These are phyloP conservation scores for Cryphonectria nitschkei DNA, from an alignment of 2,329 filamentous ascomycete genomes.

Conservation along the genomic window DNA sequence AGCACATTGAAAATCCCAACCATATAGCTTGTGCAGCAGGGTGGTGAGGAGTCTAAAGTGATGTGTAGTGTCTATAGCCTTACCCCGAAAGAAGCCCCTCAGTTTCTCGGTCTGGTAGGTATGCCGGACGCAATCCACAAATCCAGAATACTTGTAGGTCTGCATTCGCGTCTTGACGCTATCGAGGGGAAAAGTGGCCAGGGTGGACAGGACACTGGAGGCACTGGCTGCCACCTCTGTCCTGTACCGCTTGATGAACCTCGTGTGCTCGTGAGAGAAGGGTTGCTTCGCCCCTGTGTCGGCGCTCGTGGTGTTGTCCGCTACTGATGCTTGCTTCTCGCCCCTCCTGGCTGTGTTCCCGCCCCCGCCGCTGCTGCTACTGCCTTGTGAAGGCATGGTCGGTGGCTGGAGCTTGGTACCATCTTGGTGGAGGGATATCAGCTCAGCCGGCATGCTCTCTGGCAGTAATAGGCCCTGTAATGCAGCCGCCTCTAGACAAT, in stretches of 20 bases:
- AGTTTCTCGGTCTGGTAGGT: conserved; percentile 77
- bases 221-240: conserved; percentile 79
- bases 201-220: conserved; percentile 77
- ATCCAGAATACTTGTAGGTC: conserved; percentile 78
- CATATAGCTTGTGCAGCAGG: not conserved
- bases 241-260: conserved; percentile 75
- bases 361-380: conserved; percentile 28
- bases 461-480: conserved; percentile 36
- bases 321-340: conserved; percentile 23
- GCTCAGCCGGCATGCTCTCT: conserved; percentile 46
- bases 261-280: conserved; percentile 39
- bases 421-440: conserved; percentile 48
- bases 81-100: conserved; percentile 81
- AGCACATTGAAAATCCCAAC: conserved; percentile 28
- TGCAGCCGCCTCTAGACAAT: conserved; percentile 50
- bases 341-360: conserved; percentile 16
- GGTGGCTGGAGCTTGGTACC: conserved; percentile 44
- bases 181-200: conserved; percentile 83
- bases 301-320: conserved; percentile 5
- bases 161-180: conserved; percentile 91
- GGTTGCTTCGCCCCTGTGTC: conserved; percentile 31
- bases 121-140: conserved; percentile 72
- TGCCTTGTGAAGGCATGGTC: conserved; percentile 46
- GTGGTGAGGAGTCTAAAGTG: not conserved
- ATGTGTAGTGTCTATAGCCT: conserved; percentile 31